Base-by-base conservation (phyloP, 1,284 basidiomycete species). In the Fomes fomentarius region DNA sequence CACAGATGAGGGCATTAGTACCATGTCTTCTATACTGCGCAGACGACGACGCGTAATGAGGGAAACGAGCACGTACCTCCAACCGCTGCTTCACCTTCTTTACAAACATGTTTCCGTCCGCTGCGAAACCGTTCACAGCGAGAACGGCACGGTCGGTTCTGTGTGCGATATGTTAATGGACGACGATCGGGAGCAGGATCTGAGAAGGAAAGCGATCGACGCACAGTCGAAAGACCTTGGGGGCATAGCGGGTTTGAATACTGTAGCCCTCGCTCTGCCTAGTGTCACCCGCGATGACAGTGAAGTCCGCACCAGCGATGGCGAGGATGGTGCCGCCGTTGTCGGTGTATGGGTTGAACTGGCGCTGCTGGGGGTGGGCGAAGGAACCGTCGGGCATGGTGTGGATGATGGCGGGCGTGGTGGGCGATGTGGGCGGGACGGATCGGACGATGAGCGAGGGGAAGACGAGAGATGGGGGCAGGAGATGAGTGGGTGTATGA, bases 161-260 rank as follows among this genome's bases (percentile, higher is more conserved):
- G 68, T 61, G 63, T 66, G 58, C 53, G 24, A 43, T 30, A 41
- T 34, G 43, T 50, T 19, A 56, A n/a, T n/a, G n/a, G 41, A 30
- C 30, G 34, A 43, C 37, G 47, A 40, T 42, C 24, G 17, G 14
- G 19, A 39, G 19, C 10, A 17, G 25, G 35, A 35, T 26, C n/a
- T 15, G 44, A 40, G 30, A 31, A 38, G 34, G 54, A 14, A 57
- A 57, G 34, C 33, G 64, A 61, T 53, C 25, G 41, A 76, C 85
- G 70, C 61, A 93, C 90, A 95, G 72, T 75, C 82, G 77, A 74
- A 93, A 93, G 59, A 94, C 91, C 71, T 94, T 93, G 38, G 93
- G 89, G n/a, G 94, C 94, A 73, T 96, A 96, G 71, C 95, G 84
- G 52, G 94, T 96, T 78, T 98, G 95, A 70, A 97, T 97, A 67